Evolutionary conservation across 331 rosid species (phyloP), one percentile per base, ranked within the genome.

Genomic region (Pyracantha coccinea): DNA sequence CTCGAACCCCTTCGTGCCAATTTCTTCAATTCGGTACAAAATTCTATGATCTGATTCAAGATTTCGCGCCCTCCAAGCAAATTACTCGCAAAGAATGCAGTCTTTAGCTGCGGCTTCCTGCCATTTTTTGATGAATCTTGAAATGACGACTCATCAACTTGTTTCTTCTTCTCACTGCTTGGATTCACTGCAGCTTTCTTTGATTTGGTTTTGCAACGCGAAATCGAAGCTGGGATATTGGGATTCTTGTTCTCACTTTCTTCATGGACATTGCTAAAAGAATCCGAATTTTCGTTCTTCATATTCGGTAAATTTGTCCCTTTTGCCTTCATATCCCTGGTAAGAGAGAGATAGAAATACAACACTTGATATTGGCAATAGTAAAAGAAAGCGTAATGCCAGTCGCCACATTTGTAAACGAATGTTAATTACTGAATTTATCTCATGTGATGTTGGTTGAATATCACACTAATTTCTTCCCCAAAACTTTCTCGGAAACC

Each of bases 231-330:
- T 19, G 83, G 29, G 66, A 73, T 31, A 77, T 89, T 89, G 38
- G 89, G 91, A 75, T 83, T 75, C 73, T 58, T 77, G 68, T 89
- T 89, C 80, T 89, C 90, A 60, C n/a, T 69, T 19, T 82, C 83
- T 64, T 76, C 80, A 47, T 20, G 16, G 25, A 69, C 64, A 69
- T 19, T 74, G 16, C 31, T 28, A 17, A 77, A 75, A 83, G 47
- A 67, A 71, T 27, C 72, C 57, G 75, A 84, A 45, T 53, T 68
- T 47, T 70, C 50, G 8, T 60, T 27, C 38, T 82, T 84, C 8
- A 20, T 64, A 29, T 59, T 15, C 9, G 27, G 66, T 50, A 71
- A 29, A 50, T 58, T 67, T 52, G 3, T 3, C 10, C n/a, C 15
- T 10, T 66, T 60, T 33, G 2, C 45, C 28, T 29, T 68, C 57